Evolutionary conservation across 257 asterid species (phyloP).

Genomic region (Penstemon newberryi): DNA sequence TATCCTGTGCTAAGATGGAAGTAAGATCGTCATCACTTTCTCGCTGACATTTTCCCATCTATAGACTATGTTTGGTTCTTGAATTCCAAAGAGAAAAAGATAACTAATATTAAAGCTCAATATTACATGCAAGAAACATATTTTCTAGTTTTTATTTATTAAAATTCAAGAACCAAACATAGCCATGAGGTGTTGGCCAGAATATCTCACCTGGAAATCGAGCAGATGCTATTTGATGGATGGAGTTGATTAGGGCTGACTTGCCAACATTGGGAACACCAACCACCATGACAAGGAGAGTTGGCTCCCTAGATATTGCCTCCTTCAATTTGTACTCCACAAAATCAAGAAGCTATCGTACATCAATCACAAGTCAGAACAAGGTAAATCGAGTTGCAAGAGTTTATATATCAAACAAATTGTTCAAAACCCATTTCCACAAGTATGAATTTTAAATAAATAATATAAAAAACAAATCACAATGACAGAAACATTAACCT

Average conservation of each 20-base stretch:
- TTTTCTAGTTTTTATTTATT: too few species aligned
- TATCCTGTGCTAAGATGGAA: constrained; percentile 83
- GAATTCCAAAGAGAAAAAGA: constrained; percentile 4
- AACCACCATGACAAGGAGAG: constrained; percentile 86
- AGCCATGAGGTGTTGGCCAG: not conserved
- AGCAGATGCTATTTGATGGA: constrained; percentile 76
- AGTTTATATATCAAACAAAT: not conserved
- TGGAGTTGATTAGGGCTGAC: constrained; percentile 80
- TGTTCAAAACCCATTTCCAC: constrained; percentile 6
- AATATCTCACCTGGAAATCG: constrained; percentile 73
- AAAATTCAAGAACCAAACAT: too few species aligned
- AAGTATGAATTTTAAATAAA: not conserved
- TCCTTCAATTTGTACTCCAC: constrained; percentile 89
- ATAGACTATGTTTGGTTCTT: not conserved
- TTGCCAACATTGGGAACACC: constrained; percentile 99
- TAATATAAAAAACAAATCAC: constrained; percentile 5
- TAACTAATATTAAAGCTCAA: not conserved
- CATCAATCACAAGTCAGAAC: constrained; percentile 36
- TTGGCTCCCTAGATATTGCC: constrained; percentile 74
- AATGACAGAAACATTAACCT: constrained; percentile 28
- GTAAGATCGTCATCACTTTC: constrained; percentile 34
- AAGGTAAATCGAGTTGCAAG: constrained; percentile 9
- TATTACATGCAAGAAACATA: too few species aligned
- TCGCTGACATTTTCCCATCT: constrained; percentile 5
- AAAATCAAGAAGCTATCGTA: constrained; percentile 75